Base-by-base conservation (phyloP, 2,329 filamentous ascomycete genomes). In the Stylonectria norvegica region DNA sequence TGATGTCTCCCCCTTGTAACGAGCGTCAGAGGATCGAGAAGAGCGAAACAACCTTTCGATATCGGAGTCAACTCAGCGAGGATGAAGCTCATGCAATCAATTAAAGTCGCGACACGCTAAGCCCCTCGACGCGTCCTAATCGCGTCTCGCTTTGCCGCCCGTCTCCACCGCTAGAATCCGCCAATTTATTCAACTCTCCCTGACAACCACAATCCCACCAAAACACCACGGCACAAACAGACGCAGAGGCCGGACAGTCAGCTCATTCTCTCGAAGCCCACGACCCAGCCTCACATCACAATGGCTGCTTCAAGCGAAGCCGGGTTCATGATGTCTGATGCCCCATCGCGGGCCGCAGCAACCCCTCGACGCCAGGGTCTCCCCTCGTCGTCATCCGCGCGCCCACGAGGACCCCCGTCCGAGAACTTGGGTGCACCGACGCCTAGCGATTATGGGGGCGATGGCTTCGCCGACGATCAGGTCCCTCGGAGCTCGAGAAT, bases 391-490 rank as follows among this genome's bases (percentile, higher is more conserved):
- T 77, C 76, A 5, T 69, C 70, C 25, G 65, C 70, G 11, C 70
- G 76, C 25, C 76, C 78, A 18, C 66, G 75, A 50, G 77, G 69
- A 0, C 79, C 78, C n/a, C 79, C 78, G 2, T 83, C 80, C 4
- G 80, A 84, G 61, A 81, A 75, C 47, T 57, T 74, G 46, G 78
- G 73, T 37, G 75, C 73, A 0, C 69, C 71, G n/a, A n/a, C n/a
- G n/a, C n/a, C n/a, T n/a, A 82, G 79, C 48, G 79, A 83, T 42
- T 78, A 82, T 42, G 79, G 78, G 53, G 75, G 65, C 8, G 76
- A 80, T 49, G 78, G 77, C 4, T 82, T 82, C 50, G 79, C 75
- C 42, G 80, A 84, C 55, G 79, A 84, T 54, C 78, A 82, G 59
- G 69, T 83, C 8, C 79, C 79, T 2, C 64, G 66, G 33, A 69